phyloP scores from a whole-genome alignment of 2,329 filamentous ascomycete genomes.

The Trichoderma pleuroti region DNA sequence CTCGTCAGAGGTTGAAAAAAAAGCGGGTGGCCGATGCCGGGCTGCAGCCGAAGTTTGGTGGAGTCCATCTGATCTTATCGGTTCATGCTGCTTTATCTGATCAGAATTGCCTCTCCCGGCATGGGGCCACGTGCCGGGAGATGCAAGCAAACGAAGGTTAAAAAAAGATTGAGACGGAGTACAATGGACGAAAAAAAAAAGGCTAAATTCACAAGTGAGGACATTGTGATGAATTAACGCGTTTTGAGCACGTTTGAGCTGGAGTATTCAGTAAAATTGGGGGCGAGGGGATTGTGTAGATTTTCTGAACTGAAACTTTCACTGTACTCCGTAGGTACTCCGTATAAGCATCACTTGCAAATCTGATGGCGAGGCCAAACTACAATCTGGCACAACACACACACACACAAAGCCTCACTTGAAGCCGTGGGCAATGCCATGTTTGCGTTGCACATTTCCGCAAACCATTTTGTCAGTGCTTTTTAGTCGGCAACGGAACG shows the following conservation, averaged over 20 bases:
- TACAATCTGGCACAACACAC: not conserved
- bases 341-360: not conserved
- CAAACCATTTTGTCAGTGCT: not conserved
- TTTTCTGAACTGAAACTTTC: not conserved
- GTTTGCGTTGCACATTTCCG: not conserved
- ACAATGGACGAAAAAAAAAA: not conserved
- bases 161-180: not conserved
- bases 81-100: constrained; percentile 7
- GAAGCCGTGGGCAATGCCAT: not conserved
- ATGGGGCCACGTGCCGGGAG: constrained; percentile 2
- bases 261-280: no score
- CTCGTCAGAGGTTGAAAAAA: not conserved
- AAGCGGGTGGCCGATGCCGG: constrained; percentile 17
- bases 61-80: constrained; percentile 1
- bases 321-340: no score
- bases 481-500: not conserved
- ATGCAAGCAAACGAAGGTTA: not conserved
- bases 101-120: constrained; percentile 4
- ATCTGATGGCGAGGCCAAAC: not conserved
- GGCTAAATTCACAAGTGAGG: not conserved
- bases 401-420: not conserved
- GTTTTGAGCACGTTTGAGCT: not conserved
- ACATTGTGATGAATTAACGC: not conserved
- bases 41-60: not conserved
- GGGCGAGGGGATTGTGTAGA: not conserved